Evolutionary conservation across 345 rosid genomes (phyloP), one percentile per base, ranked within the genome.

Genomic region (Arabis hirsuta): DNA sequence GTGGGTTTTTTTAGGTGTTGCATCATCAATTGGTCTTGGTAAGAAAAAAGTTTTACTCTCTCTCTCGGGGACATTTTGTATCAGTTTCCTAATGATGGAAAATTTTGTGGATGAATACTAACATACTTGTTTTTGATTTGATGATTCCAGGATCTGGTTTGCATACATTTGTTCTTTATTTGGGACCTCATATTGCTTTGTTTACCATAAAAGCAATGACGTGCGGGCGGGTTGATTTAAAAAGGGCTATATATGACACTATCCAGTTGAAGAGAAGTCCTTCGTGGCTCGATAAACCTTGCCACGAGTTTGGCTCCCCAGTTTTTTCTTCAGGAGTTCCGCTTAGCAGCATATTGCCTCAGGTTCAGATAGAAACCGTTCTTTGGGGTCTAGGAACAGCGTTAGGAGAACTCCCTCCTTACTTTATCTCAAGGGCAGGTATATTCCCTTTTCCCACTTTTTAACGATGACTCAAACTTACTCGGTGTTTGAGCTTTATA

Each of bases 1-100:
- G 98, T 93, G 98, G 98, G 51, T 84, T 22, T 85, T 87, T 6
- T 90, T 93, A 72, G 98, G 98, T 42, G 92, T 90, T 69, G 98
- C 97, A 65, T 93, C 98, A 62, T 93, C 98, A 22, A 93, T 93
- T 70, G 98, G 98, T 78, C 97, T 93, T 62, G 98, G 98, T 93
- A 82, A 86, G 90, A 45, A 51, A 51, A 10, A 60, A 24, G 24
- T 10, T 56, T 44, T 3, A 46, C 14, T 19, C 24, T 22, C 22
- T 2, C 36, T 36, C 16, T 39, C 34, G 6, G 53, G 52, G 36
- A 19, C 53, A 1, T 65, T 43, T 32, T 55, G 29, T 68, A 5
- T 54, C 69, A 31, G 44, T 20, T 67, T 74, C 46, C 7, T 34
- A 34, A 34, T 34, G 7, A 34, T 41, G 7, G 1, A 60, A 16